These are phyloP conservation scores for Neocallimastix lanati DNA, from an alignment of 192 early-diverging fungal genomes.

Conservation along the genomic window DNA sequence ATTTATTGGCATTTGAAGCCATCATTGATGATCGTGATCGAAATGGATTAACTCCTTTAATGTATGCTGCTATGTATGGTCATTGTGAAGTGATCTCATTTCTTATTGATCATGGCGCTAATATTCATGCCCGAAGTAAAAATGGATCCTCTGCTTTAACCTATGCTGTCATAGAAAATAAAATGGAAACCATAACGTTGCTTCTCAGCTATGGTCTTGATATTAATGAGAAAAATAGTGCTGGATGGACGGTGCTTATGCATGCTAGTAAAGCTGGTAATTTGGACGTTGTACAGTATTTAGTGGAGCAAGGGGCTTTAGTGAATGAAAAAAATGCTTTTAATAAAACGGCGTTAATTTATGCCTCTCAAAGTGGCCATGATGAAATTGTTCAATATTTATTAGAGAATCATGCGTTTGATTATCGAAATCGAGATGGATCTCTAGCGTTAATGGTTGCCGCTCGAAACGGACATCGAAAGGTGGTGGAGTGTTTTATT, in stretches of 20 bases:
- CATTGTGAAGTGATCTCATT: neutral
- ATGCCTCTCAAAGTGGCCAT: neutral
- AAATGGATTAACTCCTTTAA: neutral
- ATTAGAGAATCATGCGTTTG: neutral
- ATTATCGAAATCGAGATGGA: neutral
- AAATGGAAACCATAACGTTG: neutral
- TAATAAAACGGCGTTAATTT: neutral
- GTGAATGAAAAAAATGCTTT: neutral
- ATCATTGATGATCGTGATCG: neutral
- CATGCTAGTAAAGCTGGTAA: neutral
- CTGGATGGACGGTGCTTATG: neutral
- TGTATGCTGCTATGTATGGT: neutral
- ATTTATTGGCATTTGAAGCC: neutral
- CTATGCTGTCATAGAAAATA: neutral
- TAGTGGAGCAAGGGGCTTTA: neutral
- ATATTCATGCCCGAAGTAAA: neutral
- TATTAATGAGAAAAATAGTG: neutral
- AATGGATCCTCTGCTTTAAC: neutral
- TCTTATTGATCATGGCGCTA: neutral
- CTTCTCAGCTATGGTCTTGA: neutral
- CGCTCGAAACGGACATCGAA: neutral
- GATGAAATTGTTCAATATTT: neutral
- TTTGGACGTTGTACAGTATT: neutral
- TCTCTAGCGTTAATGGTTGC: neutral
- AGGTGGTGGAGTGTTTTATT: neutral